Conservation (phyloP, 2,329 filamentous ascomycete genomes). For the Colletotrichum musae region DNA sequence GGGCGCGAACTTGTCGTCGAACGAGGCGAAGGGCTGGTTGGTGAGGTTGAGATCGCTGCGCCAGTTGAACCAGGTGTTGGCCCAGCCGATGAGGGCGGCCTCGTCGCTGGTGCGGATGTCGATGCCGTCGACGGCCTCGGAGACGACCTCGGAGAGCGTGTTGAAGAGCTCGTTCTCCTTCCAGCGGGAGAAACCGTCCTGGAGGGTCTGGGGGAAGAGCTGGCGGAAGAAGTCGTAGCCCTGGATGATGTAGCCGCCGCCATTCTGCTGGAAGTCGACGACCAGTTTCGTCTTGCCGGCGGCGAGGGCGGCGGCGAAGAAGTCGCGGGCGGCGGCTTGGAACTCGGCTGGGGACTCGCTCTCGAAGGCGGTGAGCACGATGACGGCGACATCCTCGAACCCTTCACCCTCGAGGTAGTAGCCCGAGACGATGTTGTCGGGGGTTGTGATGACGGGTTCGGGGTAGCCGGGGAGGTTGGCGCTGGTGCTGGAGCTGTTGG, state of each 20-base stretch:
- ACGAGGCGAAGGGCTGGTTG: conserved; percentile 64
- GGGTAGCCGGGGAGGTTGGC: conserved; percentile 46
- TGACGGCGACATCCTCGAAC: conserved; percentile 52
- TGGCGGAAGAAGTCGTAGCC: conserved; percentile 72
- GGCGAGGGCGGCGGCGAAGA: conserved; percentile 52
- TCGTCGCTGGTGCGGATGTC: conserved; percentile 62
- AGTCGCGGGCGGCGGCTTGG: conserved; percentile 51
- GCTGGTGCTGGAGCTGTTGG: not conserved
- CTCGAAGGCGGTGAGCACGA: conserved; percentile 47
- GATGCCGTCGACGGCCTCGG: conserved; percentile 58
- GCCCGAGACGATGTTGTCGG: conserved; percentile 47
- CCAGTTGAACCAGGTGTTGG: conserved; percentile 66
- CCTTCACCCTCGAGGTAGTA: conserved; percentile 53
- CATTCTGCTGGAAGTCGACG: conserved; percentile 71
- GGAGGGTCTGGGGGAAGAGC: conserved; percentile 61
- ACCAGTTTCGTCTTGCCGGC: conserved; percentile 72
- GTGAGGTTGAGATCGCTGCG: conserved; percentile 65
- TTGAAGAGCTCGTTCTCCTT: conserved; percentile 57
- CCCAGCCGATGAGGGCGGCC: conserved; percentile 53
- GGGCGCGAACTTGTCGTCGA: conserved; percentile 60
- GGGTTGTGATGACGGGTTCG: conserved; percentile 45
- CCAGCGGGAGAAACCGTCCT: conserved; percentile 56
- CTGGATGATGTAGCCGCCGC: conserved; percentile 69
- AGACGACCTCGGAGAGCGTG: conserved; percentile 59
- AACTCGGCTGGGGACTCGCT: conserved; percentile 50